phyloP scores from a whole-genome alignment of 257 asterid species.

The Cinchona pubescens region DNA sequence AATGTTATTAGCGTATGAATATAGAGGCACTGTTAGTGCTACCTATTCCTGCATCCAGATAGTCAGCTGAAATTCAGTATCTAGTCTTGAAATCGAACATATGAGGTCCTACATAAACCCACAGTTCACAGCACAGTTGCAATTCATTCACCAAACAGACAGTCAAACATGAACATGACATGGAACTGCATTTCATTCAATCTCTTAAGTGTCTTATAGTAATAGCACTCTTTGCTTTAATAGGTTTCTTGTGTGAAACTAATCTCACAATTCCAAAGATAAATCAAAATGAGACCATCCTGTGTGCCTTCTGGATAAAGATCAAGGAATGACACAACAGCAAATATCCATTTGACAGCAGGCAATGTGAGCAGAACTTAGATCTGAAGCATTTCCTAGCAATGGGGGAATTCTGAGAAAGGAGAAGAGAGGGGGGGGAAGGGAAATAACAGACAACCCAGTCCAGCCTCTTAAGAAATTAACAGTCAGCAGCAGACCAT shows the following conservation, averaged over 20 bases:
- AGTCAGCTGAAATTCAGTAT: not conserved
- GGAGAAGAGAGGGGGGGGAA: not conserved
- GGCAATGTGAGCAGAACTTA: not conserved
- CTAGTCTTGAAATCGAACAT: not conserved
- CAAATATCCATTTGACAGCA: constrained; percentile 1
- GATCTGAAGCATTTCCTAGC: not conserved
- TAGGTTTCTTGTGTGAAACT: not conserved
- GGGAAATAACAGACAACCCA: not conserved
- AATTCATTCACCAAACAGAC: not conserved
- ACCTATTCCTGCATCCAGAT: not conserved
- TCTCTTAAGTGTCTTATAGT: not conserved
- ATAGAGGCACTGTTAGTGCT: not conserved
- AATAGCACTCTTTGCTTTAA: not conserved
- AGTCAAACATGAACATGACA: not conserved
- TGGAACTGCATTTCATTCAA: not conserved
- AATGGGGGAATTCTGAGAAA: not conserved
- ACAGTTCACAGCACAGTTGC: not conserved
- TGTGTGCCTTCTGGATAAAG: not conserved
- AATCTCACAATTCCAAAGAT: not conserved
- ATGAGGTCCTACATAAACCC: not conserved
- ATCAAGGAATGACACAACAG: not conserved
- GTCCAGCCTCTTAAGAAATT: not conserved
- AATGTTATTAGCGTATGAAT: too few species aligned
- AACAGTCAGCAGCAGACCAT: not conserved
- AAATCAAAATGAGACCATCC: not conserved